Percentiles rank a stretch among this genome's conserved stretches.
Evolutionary conservation across 106 monocot genomes (phyloP).

Genomic region (Agapanthus africanus): DNA sequence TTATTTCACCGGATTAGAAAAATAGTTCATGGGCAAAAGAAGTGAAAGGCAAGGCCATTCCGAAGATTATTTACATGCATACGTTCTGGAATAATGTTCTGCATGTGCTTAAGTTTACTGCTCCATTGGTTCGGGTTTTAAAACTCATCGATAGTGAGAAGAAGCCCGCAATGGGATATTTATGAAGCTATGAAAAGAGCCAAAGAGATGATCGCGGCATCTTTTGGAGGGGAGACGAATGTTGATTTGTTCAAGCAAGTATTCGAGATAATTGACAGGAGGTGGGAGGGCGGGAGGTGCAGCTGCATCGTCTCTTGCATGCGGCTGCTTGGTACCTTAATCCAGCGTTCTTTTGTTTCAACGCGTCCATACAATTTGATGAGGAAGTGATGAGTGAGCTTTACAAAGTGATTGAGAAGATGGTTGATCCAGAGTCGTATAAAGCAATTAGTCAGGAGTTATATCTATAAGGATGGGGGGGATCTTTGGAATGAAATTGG

Average conservation of each 20-base stretch:
- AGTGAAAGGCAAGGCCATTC: no score
- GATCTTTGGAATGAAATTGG: background rate
- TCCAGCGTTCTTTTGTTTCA: background rate
- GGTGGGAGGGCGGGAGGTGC: background rate
- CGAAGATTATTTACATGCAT: no score
- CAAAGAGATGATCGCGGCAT: background rate
- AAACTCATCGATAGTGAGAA: background rate
- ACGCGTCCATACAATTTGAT: background rate
- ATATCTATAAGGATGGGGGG: no score
- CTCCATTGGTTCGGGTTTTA: background rate
- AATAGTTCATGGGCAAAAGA: no score
- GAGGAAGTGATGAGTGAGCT: background rate
- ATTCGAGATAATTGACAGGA: background rate
- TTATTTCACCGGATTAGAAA: no score
- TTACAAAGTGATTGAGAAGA: background rate
- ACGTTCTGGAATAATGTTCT: no score
- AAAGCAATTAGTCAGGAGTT: no score
- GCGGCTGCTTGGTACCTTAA: background rate
- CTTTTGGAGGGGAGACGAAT: constrained; percentile 1
- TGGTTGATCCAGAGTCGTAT: background rate
- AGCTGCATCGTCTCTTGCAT: constrained; percentile 3
- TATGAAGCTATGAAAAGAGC: constrained; percentile 4
- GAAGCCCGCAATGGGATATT: constrained; percentile 2
- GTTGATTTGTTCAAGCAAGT: background rate
- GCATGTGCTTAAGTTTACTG: background rate